Evolutionary conservation across 2,329 filamentous ascomycete species (phyloP), one percentile per base, ranked within the genome.

Genomic region (Colletotrichum limetticola): DNA sequence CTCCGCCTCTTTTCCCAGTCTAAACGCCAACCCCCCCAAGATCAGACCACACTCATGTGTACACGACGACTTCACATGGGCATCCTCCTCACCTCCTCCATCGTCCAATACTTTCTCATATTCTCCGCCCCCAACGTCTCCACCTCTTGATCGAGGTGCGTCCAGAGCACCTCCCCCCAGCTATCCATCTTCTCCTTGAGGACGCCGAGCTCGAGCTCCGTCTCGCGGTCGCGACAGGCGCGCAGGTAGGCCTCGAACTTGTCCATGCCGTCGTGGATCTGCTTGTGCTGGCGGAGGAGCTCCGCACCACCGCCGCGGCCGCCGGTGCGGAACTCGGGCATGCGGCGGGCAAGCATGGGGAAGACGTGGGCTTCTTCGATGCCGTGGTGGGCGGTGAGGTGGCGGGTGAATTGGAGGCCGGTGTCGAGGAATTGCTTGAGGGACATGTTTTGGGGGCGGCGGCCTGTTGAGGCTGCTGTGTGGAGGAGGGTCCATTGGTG

Each of bases 281-380:
- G 84, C 77, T 88, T 88, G 81, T 98, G 95, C 84, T 98, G 94
- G 8, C 84, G 87, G 63, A 97, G 81, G 59, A 97, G 83, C 78
- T 93, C 32, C 11, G 32, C 32, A 0, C 32, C 32, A 0, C 32
- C 88, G 14, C 92, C 87, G 16, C 92, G 86, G 59, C 74, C 76
- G 11, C 80, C 78, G 56, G 76, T 76, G 26, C 86, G 85, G 79
- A 97, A 97, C 76, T 93, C 92, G 5, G 93, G 91, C 94, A 97
- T 97, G 76, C 91, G 91, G 77, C 85, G 85, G 14, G 93, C 94
- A 2, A 98, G 88, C 0, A 92, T 79, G 1, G 95, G 95, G 81
- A 97, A 98, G 53, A 98, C 86, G 80, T 95, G 90, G 35, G 86
- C 83, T 82, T 98, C 95, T 81, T 98, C 95, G 78, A 97, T 96